Percentiles rank a stretch among this genome's conserved stretches.
phyloP scores from a whole-genome alignment of 2,329 filamentous ascomycete species.

The Grosmannia clavigera region DNA sequence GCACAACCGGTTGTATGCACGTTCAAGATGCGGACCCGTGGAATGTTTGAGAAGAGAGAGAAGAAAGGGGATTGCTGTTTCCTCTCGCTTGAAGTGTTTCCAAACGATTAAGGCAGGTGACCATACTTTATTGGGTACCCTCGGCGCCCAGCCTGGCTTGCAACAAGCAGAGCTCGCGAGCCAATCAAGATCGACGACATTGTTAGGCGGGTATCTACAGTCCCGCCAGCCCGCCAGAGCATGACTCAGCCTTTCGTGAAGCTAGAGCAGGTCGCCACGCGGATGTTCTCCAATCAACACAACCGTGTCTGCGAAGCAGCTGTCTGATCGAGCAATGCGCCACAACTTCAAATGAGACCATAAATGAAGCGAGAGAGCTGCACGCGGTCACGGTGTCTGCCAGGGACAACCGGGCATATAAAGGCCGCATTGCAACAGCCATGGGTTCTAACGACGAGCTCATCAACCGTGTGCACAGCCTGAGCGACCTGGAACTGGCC shows the following conservation, averaged over 20 bases:
- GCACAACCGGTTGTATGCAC: neutral
- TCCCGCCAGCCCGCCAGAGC: neutral
- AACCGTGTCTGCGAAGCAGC: neutral
- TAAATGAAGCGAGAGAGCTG: neutral
- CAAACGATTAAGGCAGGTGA: neutral
- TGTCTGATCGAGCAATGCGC: neutral
- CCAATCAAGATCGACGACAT: neutral
- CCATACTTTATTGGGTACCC: neutral
- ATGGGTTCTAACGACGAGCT: slow-evolving; percentile 30
- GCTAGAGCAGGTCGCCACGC: neutral
- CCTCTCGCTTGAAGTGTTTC: neutral
- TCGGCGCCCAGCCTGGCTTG: neutral
- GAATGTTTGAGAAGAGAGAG: neutral
- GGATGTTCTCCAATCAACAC: neutral
- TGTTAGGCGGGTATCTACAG: neutral
- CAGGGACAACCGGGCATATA: neutral
- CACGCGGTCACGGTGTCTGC: neutral
- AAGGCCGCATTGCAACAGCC: no score
- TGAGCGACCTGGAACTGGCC: slow-evolving; percentile 83
- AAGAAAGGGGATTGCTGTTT: neutral
- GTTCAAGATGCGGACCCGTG: neutral
- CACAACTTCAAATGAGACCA: neutral
- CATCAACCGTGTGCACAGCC: slow-evolving; percentile 57
- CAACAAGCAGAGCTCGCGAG: neutral
- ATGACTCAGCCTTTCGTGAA: neutral